Evolutionary conservation across 129 eudicot species (phyloP), one percentile per base, ranked within the genome.

Genomic region (Chrysanthemum makinoi): DNA sequence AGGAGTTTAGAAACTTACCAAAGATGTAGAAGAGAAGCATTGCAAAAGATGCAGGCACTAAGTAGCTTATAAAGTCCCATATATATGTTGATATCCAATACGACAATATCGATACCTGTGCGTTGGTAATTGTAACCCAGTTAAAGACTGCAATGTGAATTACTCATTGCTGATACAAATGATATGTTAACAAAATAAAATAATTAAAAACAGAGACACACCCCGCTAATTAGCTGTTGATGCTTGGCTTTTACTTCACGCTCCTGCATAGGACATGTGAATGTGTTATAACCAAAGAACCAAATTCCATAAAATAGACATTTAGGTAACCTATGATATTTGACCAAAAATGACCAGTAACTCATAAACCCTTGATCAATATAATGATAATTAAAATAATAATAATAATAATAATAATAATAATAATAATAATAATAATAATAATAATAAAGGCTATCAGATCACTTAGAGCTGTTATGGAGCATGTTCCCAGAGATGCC

Each of bases 241-340:
- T 94, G 99, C 85, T 94, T 94, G 43, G 97, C 99, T 83, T 90
- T 94, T 72, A 90, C 95, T 87, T 94, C 99, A 74, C 90, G 90
- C 77, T 94, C 99, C 98, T 92, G 82, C 81, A 87, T 33, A 69
- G 72, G 57, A 62, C 66, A 56, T 72, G 64, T 46, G 46, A 63
- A 44, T 2, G 16, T 12, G 53, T 71, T 63, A 44, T 19, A 73
- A 30, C 39, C 60, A 10, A 30, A 57, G 10, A 65, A 65, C n/a
- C n/a, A 55, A 15, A 15, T 66, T 58, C 48, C 56, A 20, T 24
- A 50, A 52, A 10, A 3, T 4, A 17, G 33, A 18, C 1, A 19
- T 73, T 30, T 47, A 33, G 9, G 50, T 30, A 48, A 51, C 51
- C 59, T 1, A 64, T 35, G 20, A 6, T 46, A 5, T 75, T 17